A percentile compares a stretch with the other conserved stretches of the same genome.
Evolutionary conservation across 495 filamentous ascomycete genomes (phyloP).

Genomic region (Cladorrhinum samala): DNA sequence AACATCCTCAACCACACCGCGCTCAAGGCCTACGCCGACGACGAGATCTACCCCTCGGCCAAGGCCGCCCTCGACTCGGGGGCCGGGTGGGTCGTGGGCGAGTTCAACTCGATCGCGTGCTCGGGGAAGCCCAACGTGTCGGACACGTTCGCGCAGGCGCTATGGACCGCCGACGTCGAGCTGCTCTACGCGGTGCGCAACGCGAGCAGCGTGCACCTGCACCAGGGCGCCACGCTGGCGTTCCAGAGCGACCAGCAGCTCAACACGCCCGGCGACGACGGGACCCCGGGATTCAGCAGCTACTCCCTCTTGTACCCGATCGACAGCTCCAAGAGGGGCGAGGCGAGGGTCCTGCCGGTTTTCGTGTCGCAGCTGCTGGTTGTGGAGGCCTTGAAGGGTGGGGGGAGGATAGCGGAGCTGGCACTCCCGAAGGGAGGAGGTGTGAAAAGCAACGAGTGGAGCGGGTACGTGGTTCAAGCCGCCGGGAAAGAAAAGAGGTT

Average conservation of each 20-base stretch:
- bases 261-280: constrained; percentile 20
- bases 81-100: constrained; percentile 16
- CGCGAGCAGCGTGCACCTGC: constrained; percentile 17
- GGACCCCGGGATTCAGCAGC: constrained; percentile 18
- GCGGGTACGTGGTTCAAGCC: constrained; percentile 12
- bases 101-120: constrained; percentile 22
- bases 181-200: constrained; percentile 17
- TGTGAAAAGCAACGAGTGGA: constrained; percentile 7
- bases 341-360: constrained; percentile 16
- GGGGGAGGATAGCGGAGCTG: constrained; percentile 12
- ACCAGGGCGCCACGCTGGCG: constrained; percentile 17
- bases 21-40: constrained; percentile 15
- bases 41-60: constrained; percentile 19
- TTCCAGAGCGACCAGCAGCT: constrained; percentile 21
- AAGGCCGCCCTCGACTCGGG: constrained; percentile 8
- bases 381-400: constrained; percentile 10
- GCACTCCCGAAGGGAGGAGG: constrained; percentile 7
- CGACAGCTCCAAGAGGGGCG: constrained; percentile 12
- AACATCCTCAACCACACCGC: constrained; percentile 26
- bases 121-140: constrained; percentile 29
- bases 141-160: constrained; percentile 19
- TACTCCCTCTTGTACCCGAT: constrained; percentile 18
- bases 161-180: constrained; percentile 19
- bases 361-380: constrained; percentile 20
- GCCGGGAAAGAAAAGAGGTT: constrained; percentile 2